These are phyloP conservation scores for Kregervanrija delftensis DNA, from an alignment of 805 yeast species.

Conservation along the genomic window DNA sequence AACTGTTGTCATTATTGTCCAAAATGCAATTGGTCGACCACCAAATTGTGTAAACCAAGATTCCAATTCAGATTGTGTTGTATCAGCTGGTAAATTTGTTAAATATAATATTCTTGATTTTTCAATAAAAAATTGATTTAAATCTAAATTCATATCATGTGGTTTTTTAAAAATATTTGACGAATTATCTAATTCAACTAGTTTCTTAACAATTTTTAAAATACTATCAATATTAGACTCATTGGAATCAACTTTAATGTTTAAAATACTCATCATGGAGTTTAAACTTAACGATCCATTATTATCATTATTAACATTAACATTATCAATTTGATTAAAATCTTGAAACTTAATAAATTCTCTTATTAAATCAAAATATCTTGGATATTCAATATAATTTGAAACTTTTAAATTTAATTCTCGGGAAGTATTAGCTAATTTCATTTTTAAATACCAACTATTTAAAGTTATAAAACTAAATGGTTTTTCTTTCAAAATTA, in stretches of 20 bases:
- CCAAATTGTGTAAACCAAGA: conserved; percentile 88
- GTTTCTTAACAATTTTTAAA: conserved; percentile 1
- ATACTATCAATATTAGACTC: not conserved
- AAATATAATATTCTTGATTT: conserved; percentile 72
- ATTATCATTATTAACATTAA: conserved; percentile 3
- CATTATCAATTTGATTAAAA: conserved; percentile 12
- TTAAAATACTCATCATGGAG: conserved; percentile 1
- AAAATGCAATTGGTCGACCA: conserved; percentile 79
- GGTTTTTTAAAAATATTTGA: conserved; percentile 51
- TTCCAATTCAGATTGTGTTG: conserved; percentile 86
- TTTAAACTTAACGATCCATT: not conserved
- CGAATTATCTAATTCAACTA: not conserved
- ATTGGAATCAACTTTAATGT: not conserved
- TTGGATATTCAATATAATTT: conserved; percentile 65
- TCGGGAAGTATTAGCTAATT: conserved; percentile 72
- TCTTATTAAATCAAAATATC: conserved; percentile 65
- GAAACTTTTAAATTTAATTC: conserved; percentile 72
- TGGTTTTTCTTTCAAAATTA: conserved; percentile 26
- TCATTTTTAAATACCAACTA: conserved; percentile 67
- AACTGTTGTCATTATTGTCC: conserved; percentile 67
- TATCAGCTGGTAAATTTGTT: conserved; percentile 76
- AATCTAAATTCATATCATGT: conserved; percentile 70
- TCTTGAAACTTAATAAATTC: conserved; percentile 71
- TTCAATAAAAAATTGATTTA: conserved; percentile 59
- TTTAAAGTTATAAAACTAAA: conserved; percentile 63